These are phyloP conservation scores for Teunomyces lycoperdinae DNA, from an alignment of 805 yeast genomes.

Conservation along the genomic window DNA sequence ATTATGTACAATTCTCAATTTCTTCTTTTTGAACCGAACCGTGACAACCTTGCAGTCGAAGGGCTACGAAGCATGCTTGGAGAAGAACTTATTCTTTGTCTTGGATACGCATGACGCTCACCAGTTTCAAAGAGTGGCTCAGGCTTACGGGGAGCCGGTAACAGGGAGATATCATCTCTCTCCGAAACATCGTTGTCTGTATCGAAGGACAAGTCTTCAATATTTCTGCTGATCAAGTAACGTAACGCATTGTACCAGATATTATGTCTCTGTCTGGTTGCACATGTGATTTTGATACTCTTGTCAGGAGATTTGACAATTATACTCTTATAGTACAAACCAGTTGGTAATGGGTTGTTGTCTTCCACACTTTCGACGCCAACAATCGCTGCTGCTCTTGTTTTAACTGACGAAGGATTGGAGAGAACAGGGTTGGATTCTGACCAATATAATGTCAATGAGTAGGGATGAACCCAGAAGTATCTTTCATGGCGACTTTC, in stretches of 20 bases:
- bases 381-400: slow-evolving; percentile 77
- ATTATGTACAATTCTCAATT: neutral
- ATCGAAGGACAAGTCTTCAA: slow-evolving; percentile 54
- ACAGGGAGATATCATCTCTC: slow-evolving; percentile 13
- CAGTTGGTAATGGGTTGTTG: slow-evolving; percentile 84
- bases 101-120: slow-evolving; percentile 16
- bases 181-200: slow-evolving; percentile 22
- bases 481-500: slow-evolving; percentile 85
- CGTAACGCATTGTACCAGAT: slow-evolving; percentile 86
- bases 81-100: slow-evolving; percentile 13
- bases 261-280: slow-evolving; percentile 82
- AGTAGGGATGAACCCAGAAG: slow-evolving; percentile 96
- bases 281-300: slow-evolving; percentile 77
- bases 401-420: slow-evolving; percentile 62
- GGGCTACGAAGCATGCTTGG: slow-evolving; percentile 8
- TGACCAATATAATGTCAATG: slow-evolving; percentile 89
- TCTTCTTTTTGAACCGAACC: slow-evolving; percentile 10
- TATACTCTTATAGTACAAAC: slow-evolving; percentile 81
- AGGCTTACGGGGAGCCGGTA: slow-evolving; percentile 1
- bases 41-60: slow-evolving; percentile 4
- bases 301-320: slow-evolving; percentile 67
- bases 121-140: slow-evolving; percentile 11
- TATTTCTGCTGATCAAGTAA: slow-evolving; percentile 64
- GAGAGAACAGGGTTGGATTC: slow-evolving; percentile 71
- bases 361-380: slow-evolving; percentile 80